Base-by-base conservation (phyloP, 2,329 filamentous ascomycete species). In the Fusarium xylarioides region DNA sequence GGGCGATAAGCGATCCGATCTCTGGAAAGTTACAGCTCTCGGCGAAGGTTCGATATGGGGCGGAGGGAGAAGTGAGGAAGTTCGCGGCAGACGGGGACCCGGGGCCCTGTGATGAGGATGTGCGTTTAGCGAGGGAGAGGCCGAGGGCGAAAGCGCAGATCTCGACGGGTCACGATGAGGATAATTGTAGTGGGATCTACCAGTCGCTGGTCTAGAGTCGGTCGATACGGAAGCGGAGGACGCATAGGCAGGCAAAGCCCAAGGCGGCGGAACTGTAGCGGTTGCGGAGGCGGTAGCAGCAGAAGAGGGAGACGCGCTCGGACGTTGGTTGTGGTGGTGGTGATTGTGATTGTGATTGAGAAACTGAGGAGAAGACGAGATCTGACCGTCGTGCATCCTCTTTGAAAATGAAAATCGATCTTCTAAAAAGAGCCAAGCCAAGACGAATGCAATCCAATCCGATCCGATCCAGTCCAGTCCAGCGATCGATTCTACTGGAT, bases 1-100 rank as follows among this genome's bases (percentile, higher is more conserved):
- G 28, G 74, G 74, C 43, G 70, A 74, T 34, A 77, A 66, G 63
- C 68, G 70, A 68, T 68, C 60, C 62, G 72, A 71, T 59, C 65
- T 59, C 28, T 71, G 62, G 35, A 66, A 62, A 60, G 70, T 61
- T 44, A 37, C 68, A 57, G 55, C 47, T 63, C 64, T 71, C 70
- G 66, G 76, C 57, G 74, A 70, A 47, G 72, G 73, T 69, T 74
- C 75, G 47, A 81, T 79, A 65, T 77, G 79, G 71, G 80, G 79
- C 40, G 83, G 80, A 47, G 84, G 83, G n/a, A 85, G 78, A 59
- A 86, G 80, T 49, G 85, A 86, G 37, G 84, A 85, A 32, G 81
- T 82, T 69, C 84, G 83, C 53, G 84, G 83, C 46, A 82, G 81
- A 47, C 81, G 81, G 53, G 79, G 66, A 23, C 79, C 77, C 44